Evolutionary conservation across 2,329 filamentous ascomycete species (phyloP), one percentile per base, ranked within the genome.

Genomic region (Corinectria fuckeliana): DNA sequence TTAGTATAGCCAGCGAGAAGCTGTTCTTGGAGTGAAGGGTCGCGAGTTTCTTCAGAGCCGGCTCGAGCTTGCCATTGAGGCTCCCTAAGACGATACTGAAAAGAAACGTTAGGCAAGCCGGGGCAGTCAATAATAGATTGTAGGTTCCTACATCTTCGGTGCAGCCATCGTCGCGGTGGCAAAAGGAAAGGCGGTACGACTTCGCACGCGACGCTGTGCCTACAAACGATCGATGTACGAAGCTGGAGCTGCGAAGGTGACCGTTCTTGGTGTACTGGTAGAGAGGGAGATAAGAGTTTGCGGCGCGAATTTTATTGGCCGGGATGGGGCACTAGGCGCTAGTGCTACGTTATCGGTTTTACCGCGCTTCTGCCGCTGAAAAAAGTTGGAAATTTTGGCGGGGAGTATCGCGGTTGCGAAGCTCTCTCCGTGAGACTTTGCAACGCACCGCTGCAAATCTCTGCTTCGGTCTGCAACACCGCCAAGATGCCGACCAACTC

Each of bases 1-100:
- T 86, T 28, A 97, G 80, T 55, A 99, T 87, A 14, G 91, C 93
- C 69, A 97, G 90, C 13, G 91, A 84, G 74, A 99, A 98, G 71
- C 83, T 85, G 73, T 97, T 95, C 78, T 97, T 98, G 32, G 87
- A 80, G 69, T 98, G 93, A 2, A 98, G 81, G 9, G 87, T 85
- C 8, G 88, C 82, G 18, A 98, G 80, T 77, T 97, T 99, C 60
- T 86, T 82, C 74, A 99, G 92, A 9, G 91, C 88, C 11, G 88
- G 76, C 63, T 86, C 82, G 51, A 97, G 84, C 72, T 91, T 87
- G 70, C 94, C 94, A 72, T 93, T 89, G 64, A 96, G 83, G 72
- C 88, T 88, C 57, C 95, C 95, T 61, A 97, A 80, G 36, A 97
- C 92, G 69, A 95, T 88, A 58, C 90, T 92, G 56, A 2, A 32